Base-by-base conservation (phyloP, 129 eudicot species). In the Chrysanthemum lavandulifolium region DNA sequence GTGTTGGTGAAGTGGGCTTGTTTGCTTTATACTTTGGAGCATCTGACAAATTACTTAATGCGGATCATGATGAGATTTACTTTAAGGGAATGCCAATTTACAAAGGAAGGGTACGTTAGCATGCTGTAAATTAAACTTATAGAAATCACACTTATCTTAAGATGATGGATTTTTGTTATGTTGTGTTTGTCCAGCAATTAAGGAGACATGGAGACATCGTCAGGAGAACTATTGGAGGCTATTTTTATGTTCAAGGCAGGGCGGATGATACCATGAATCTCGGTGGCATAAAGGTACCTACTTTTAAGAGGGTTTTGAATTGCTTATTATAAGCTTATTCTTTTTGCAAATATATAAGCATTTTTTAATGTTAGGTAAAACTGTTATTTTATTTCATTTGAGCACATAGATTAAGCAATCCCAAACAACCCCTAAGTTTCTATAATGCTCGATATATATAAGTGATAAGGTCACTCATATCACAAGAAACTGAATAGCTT, bases 201-300 rank as follows among this genome's bases (percentile, higher is more conserved):
- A 78, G 99, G 80, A 88, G 97, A 78, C 97, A 95, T 47, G 99
- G 97, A 16, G 99, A 95, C 75, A 86, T 95, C 51, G 13, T 95
- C 5, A 95, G 90, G 90, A 88, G 84, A 80, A 90, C 75, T 47
- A 65, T 78, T 11, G 94, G 96, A 61, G 99, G 91, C 60, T 95
- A 81, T 88, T 65, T 65, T 10, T 19, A 73, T 66, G 97, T 95
- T 64, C 94, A 86, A 78, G 97, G 99, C 15, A 83, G 99, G 66
- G 97, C 99, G 54, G 99, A 95, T 79, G 99, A 95, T 77, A 95
- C 99, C 67, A 95, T 95, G 99, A 95, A 95, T 76, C 88, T 95
- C 31, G 97, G 99, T 67, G 99, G 97, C 67, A 95, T 90, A 62
- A 95, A 95, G 98, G 98, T 94, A 87, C 15, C 51, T 48, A 56